Base-by-base conservation (phyloP, 192 early-diverging fungal species). In the Coemansia reversa region DNA sequence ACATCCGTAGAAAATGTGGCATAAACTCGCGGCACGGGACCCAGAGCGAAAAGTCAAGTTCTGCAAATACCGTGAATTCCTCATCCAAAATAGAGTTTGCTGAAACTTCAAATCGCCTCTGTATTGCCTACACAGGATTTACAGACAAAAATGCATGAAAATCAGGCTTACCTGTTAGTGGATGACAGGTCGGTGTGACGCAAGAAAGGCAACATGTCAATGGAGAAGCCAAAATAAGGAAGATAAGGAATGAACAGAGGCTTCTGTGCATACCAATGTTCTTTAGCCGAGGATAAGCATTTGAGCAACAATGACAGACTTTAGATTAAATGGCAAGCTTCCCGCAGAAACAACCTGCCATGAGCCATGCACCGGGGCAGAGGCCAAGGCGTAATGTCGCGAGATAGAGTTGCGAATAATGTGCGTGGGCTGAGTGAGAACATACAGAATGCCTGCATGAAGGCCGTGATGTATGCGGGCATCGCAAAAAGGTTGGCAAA, bases 1-100 rank as follows among this genome's bases (percentile, higher is more conserved):
- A 84, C 71, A 97, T 90, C 50, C 90, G 87, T 60, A 93, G 85
- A 61, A 99, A 88, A 71, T 99, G 97, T 1, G 97, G 95, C 86
- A 93, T 87, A 39, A 97, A 89, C 75, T 97, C 94, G 66, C 86
- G 84, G 20, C 85, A 70, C 1, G 97, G 91, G 18, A 97, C 67
- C 79, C 90, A 97, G 18, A 99, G 76, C 19, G 86, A 90, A 70
- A 99, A 99, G 22, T 94, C 93, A 30, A 99, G 86, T 49, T 89
- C 84, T 0, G 93, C 85, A 85, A 94, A 99, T 3, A 95, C 90
- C 28, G 86, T 69, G 81, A 97, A 97, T 78, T 99, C 97, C 61
- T 94, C 86, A 29, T 92, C 86, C 55, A 87, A 83, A 23, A 98
- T 87, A 20, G 92, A 88, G 60, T 92, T 90, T 22, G 84, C 62